phyloP scores from a whole-genome alignment of 371 early-diverging fungal species.

The Rhizopus delemar region DNA sequence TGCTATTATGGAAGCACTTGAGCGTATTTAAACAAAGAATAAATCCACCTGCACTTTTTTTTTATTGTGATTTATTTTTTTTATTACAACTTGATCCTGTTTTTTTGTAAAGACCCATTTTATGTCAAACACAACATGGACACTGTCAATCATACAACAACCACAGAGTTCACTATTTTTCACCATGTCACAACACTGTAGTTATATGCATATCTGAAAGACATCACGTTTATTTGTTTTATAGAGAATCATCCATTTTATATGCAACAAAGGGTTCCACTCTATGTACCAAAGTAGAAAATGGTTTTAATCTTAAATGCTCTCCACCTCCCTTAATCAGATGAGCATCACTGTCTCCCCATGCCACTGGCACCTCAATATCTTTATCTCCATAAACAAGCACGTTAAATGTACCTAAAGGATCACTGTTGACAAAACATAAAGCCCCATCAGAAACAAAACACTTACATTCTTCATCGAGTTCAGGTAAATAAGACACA shows the following conservation, averaged over 20 bases:
- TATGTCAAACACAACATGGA: too few relatives aligned
- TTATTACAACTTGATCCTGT: too few relatives aligned
- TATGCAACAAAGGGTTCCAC: slow-evolving; percentile 88
- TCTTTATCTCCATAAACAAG: slow-evolving; percentile 86
- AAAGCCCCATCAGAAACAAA: neutral
- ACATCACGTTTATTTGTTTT: slow-evolving; percentile 3
- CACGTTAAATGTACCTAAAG: slow-evolving; percentile 82
- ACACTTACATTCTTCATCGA: slow-evolving; percentile 81
- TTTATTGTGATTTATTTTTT: slow-evolving; percentile 16
- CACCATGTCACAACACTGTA: too few relatives aligned
- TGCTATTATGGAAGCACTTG: slow-evolving; percentile 86
- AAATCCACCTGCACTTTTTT: neutral
- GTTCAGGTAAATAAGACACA: slow-evolving; percentile 85
- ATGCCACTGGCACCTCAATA: slow-evolving; percentile 82
- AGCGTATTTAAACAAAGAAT: slow-evolving; percentile 64
- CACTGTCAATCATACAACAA: too few relatives aligned
- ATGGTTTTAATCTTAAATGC: slow-evolving; percentile 78
- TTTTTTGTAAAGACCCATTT: too few relatives aligned
- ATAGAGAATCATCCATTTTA: slow-evolving; percentile 43
- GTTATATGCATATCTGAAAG: neutral
- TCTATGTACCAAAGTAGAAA: slow-evolving; percentile 81
- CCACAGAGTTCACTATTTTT: too few relatives aligned
- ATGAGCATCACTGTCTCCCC: slow-evolving; percentile 83
- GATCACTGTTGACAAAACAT: neutral
- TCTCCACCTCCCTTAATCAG: slow-evolving; percentile 78